Percentiles rank a stretch among this genome's conserved stretches.
These are phyloP conservation scores for Venturiaceae sp. DNA, from an alignment of 2,329 filamentous ascomycete genomes.

Conservation along the genomic window DNA sequence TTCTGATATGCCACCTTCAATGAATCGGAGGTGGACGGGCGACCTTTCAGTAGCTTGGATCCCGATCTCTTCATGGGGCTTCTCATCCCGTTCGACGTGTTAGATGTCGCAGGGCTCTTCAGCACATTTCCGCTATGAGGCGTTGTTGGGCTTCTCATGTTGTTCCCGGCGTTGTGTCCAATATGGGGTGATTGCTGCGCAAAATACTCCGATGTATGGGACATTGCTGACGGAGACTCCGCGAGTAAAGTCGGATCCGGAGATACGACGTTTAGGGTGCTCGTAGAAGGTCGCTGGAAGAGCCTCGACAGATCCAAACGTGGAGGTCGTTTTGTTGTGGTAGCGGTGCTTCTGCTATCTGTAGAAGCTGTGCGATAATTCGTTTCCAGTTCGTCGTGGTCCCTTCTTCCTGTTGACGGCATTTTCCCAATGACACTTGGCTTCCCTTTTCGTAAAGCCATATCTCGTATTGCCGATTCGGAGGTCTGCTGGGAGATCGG, in stretches of 20 bases:
- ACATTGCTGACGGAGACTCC: conserved; percentile 29
- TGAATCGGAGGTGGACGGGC: background rate
- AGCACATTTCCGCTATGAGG: conserved; percentile 5
- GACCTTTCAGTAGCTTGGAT: conserved; percentile 12
- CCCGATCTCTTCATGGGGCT: conserved; percentile 10
- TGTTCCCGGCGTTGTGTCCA: conserved; percentile 1
- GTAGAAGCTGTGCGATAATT: conserved; percentile 1
- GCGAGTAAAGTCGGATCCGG: conserved; percentile 24
- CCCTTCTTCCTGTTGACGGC: conserved; percentile 7
- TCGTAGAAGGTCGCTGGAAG: conserved; percentile 22
- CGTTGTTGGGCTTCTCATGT: conserved; percentile 15
- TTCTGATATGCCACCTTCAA: background rate
- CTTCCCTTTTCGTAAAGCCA: conserved; percentile 29
- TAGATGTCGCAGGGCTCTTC: conserved; percentile 3
- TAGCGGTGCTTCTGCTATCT: conserved; percentile 15
- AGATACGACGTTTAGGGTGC: conserved; percentile 21
- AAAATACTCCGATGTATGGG: conserved; percentile 26
- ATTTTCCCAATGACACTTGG: conserved; percentile 9
- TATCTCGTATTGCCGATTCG: conserved; percentile 32
- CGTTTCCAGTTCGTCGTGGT: background rate
- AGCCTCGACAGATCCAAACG: conserved; percentile 32
- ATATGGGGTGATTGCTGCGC: background rate
- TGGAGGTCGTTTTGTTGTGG: conserved; percentile 21
- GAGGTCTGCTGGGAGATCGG: conserved; percentile 35
- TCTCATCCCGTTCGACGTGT: conserved; percentile 4